Evolutionary conservation across 495 filamentous ascomycete species (phyloP), one percentile per base, ranked within the genome.

Genomic region (Penicillium herquei): DNA sequence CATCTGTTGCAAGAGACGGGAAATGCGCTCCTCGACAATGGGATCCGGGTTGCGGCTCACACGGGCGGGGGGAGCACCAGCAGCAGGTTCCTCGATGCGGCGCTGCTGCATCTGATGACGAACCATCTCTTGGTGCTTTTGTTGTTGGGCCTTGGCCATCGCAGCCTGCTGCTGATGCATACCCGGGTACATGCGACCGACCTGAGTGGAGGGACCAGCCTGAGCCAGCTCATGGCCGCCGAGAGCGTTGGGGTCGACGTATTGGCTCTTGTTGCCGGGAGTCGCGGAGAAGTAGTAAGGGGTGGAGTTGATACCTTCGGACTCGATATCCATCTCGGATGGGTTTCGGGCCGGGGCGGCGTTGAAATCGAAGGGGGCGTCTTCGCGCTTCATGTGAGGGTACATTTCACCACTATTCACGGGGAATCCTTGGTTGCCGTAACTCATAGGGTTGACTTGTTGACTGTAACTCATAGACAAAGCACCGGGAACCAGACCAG

Each of bases 91-190:
- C 59, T 62, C 66, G 51, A 64, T 39, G 11, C 64, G 66, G 37
- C 66, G 72, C 48, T 68, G 73, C 53, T 79, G 77, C 49, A 82
- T 75, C 49, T 82, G 77, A 47, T 83, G 82, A 40, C 82, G 79
- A 39, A 85, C 64, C 62, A 84, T 72, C 62, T 87, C 80, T 58
- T 91, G 85, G 52, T 87, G 83, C 62, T 88, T 85, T 41, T 73
- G 73, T 59, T 89, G 86, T 30, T 84, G 82, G 58, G 87, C 86
- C 77, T 89, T 89, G 61, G 87, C 90, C 66, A 88, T 74, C 39
- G 88, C 90, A 55, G 90, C 90, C 72, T 89, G 87, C 64, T 95
- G 88, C 69, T 91, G 88, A 74, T 98, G 92, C 83, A 93, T 91
- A 39, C 93, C 93, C 47, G 92, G 91, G 71, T 86, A 96, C 59